A percentile compares a stretch with the other conserved stretches of the same genome.
These are phyloP conservation scores for Cryphonectria naterciae DNA, from an alignment of 2,329 filamentous ascomycete species.

Conservation along the genomic window DNA sequence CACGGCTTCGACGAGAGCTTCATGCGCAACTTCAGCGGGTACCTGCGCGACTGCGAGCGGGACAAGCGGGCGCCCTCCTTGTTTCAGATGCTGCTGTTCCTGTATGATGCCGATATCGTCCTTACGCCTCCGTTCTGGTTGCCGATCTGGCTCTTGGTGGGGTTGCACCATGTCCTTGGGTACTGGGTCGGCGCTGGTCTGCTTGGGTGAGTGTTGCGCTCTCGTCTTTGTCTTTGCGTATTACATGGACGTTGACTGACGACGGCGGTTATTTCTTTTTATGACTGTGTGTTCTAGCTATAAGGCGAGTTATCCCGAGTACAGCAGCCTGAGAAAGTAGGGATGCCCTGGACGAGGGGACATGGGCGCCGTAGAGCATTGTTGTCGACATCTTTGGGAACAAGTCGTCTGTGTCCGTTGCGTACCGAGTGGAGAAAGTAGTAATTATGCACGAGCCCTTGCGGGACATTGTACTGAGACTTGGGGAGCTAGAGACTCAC, in stretches of 20 bases:
- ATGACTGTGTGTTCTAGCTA: conserved; percentile 10
- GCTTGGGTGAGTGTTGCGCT: conserved; percentile 21
- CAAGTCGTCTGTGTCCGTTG: not conserved
- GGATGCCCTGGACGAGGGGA: not conserved
- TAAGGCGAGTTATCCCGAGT: conserved; percentile 18
- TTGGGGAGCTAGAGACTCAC: not conserved
- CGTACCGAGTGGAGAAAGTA: not conserved
- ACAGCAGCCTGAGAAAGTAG: conserved; percentile 9
- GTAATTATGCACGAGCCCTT: not conserved
- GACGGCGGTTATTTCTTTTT: not conserved
- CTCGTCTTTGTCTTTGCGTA: not conserved
- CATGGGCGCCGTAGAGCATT: not conserved
- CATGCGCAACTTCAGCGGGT: conserved; percentile 22
- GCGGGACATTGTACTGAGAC: not conserved
- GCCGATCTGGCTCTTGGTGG: conserved; percentile 21
- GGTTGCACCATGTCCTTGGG: conserved; percentile 23
- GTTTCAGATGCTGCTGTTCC: conserved; percentile 27
- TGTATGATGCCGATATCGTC: conserved; percentile 17
- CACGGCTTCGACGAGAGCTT: conserved; percentile 26
- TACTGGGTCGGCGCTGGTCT: conserved; percentile 24
- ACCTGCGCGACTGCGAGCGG: conserved; percentile 19
- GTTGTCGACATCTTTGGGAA: not conserved
- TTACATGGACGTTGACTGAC: not conserved
- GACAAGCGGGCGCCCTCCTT: conserved; percentile 13
- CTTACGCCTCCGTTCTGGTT: conserved; percentile 25